Evolutionary conservation across 345 rosid genomes (phyloP), one percentile per base, ranked within the genome.

Genomic region (Eucalyptus cladocalyx): DNA sequence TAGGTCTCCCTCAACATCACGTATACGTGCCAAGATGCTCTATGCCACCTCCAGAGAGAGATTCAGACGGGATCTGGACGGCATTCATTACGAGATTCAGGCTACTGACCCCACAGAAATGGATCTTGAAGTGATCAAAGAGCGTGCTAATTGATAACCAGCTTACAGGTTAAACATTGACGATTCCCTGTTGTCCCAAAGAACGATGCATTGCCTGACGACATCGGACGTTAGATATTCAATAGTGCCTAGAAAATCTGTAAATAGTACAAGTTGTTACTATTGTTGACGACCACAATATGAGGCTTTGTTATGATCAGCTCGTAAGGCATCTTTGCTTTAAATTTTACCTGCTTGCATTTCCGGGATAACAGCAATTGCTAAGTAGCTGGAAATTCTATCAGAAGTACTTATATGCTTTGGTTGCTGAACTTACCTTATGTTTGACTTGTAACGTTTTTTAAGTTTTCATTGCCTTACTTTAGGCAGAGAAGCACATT

Each of bases 101-200:
- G 97, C 97, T 49, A 95, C 97, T 90, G 97, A 95, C 91, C 94
- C 95, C 88, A 93, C 97, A 10, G 97, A 95, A 90, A 95, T 95
- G 94, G 96, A 95, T 91, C 95, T 95, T 86, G 94, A 95, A 56
- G 96, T 95, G 65, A n/a, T 94, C 51, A 92, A 92, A 86, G 96
- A 94, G 42, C 95, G 95, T 86, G 96, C 96, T 34, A 92, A 94
- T 85, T 95, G 86, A 93, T 76, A 76, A 21, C 45, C 47, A 53
- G 54, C 87, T 76, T 37, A 37, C 83, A 19, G 28, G 83, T 69
- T 69, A 69, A 69, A 37, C 83, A 37, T 76, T 76, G 47, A 76
- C 5, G 47, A 10, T 76, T 76, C 83, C 45, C 83, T 76, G 13
- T 21, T 76, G 83, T 40, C 83, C 81, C 28, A 76, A 76, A 37